Conservation (phyloP, 345 rosid species). For the Dovyalis caffra region DNA sequence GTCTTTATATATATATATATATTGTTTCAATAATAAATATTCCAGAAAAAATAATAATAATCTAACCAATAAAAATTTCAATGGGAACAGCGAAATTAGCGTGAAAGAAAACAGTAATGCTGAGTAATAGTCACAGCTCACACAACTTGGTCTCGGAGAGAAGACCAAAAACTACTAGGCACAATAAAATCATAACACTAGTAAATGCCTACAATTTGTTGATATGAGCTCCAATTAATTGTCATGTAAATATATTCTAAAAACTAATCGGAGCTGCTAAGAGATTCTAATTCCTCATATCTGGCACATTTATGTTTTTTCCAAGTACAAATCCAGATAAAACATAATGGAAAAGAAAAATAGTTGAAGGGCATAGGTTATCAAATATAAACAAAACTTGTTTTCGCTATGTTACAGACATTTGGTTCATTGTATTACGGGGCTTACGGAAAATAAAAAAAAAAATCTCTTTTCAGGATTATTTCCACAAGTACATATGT, state of each 20-base stretch:
- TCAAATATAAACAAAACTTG: not conserved
- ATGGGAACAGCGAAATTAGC: no score
- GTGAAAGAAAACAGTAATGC: not conserved
- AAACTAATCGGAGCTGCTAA: not conserved
- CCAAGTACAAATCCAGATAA: conserved; percentile 1
- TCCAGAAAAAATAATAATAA: no score
- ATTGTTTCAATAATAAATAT: no score
- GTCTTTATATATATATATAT: no score
- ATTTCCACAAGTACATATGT: not conserved
- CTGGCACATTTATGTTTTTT: not conserved
- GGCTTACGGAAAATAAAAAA: no score
- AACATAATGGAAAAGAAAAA: not conserved
- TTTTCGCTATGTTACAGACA: not conserved
- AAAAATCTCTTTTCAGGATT: not conserved
- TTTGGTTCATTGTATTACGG: not conserved
- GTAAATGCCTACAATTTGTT: not conserved
- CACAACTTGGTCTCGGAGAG: not conserved
- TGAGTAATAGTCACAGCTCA: not conserved
- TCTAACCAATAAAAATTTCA: not conserved
- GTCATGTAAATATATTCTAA: not conserved
- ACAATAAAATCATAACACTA: not conserved
- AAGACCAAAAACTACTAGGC: not conserved
- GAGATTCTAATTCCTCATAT: not conserved
- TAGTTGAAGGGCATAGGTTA: not conserved
- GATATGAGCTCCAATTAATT: not conserved